phyloP scores from a whole-genome alignment of 768 basidiomycete genomes.

The Auriscalpium vulgare region DNA sequence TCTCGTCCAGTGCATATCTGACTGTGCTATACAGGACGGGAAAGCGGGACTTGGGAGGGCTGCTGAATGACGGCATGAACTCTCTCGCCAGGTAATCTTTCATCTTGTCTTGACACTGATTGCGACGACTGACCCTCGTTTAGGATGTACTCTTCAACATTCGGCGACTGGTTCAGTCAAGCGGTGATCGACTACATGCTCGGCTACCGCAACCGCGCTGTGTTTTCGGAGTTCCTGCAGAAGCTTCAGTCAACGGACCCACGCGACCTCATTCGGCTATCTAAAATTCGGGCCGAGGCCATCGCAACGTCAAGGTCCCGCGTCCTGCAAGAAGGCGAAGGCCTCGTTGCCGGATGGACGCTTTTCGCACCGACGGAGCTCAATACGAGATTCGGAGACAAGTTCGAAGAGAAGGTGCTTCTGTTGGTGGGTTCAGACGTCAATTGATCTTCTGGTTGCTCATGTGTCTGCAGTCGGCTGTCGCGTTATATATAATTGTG shows the following conservation, averaged over 20 bases:
- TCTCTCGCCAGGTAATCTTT: slow-evolving; percentile 63
- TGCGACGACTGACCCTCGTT: not conserved
- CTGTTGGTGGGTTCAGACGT: slow-evolving; percentile 53
- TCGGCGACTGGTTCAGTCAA: slow-evolving; percentile 95
- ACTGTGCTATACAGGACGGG: slow-evolving; percentile 60
- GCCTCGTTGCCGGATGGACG: slow-evolving; percentile 83
- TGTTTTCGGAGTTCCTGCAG: slow-evolving; percentile 90
- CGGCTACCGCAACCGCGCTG: slow-evolving; percentile 76
- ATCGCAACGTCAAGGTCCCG: slow-evolving; percentile 78
- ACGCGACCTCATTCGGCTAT: slow-evolving; percentile 77
- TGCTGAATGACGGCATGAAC: slow-evolving; percentile 94
- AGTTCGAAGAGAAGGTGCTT: slow-evolving; percentile 91
- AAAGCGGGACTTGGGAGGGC: slow-evolving; percentile 86
- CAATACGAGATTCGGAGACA: slow-evolving; percentile 62
- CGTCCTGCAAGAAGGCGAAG: slow-evolving; percentile 37
- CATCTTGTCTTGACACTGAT: not conserved
- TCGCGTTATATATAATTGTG: slow-evolving; percentile 74
- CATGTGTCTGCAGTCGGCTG: slow-evolving; percentile 21
- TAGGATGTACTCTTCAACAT: slow-evolving; percentile 83
- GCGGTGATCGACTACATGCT: slow-evolving; percentile 91
- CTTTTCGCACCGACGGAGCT: slow-evolving; percentile 76
- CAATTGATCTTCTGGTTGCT: not conserved
- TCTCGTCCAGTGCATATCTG: not conserved
- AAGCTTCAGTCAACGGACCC: slow-evolving; percentile 91
- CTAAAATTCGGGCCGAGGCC: slow-evolving; percentile 85